A percentile compares a stretch with the other conserved stretches of the same genome.
Evolutionary conservation across 2,329 filamentous ascomycete genomes (phyloP).

Genomic region (Sporothrix inflata): DNA sequence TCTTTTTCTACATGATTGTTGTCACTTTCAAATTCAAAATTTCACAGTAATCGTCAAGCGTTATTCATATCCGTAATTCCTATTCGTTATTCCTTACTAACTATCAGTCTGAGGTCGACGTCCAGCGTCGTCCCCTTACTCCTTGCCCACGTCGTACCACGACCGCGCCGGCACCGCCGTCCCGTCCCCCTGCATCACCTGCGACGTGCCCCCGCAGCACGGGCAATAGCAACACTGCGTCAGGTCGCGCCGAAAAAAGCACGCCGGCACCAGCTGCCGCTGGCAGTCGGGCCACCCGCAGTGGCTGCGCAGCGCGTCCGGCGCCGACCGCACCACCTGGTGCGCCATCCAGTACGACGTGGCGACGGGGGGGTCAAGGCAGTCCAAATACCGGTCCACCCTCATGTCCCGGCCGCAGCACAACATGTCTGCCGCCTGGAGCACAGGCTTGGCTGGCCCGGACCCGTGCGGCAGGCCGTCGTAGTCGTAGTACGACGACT

Average conservation of each 20-base stretch:
- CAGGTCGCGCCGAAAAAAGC: neutral
- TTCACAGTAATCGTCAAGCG: neutral
- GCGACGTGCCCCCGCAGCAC: conserved; percentile 28
- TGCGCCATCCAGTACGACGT: conserved; percentile 16
- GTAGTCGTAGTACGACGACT: neutral
- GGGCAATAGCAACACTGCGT: neutral
- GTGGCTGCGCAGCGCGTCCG: neutral
- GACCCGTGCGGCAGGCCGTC: neutral
- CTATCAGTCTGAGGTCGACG: neutral
- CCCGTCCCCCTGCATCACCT: neutral
- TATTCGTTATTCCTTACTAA: neutral
- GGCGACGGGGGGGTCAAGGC: conserved; percentile 15
- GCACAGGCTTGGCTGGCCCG: neutral
- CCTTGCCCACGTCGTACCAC: neutral
- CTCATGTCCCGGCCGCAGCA: conserved; percentile 28
- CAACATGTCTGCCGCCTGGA: neutral
- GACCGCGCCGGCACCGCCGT: neutral
- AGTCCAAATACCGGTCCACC: conserved; percentile 5
- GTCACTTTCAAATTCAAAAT: neutral
- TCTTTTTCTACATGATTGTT: neutral
- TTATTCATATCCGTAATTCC: neutral
- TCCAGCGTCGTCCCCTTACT: neutral
- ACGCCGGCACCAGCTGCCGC: neutral
- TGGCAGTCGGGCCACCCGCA: conserved; percentile 33
- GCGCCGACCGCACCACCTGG: conserved; percentile 19